Evolutionary conservation across 768 basidiomycete species (phyloP).

Genomic region (Lyophyllum atratum): DNA sequence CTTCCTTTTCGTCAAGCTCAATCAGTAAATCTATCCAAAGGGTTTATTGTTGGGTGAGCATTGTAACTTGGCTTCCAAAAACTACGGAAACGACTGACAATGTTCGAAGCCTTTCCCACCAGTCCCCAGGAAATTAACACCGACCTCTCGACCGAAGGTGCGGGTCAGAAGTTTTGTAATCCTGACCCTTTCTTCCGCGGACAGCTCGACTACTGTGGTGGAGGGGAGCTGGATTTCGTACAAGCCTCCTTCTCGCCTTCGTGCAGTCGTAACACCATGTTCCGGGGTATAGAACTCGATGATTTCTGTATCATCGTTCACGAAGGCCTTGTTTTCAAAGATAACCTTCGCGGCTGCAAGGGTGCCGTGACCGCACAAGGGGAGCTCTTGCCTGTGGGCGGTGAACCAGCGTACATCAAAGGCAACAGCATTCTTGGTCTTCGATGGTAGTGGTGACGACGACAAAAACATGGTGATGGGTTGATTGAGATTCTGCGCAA

Average conservation of each 20-base stretch:
- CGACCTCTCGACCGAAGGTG: conserved; percentile 40
- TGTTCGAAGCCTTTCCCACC: conserved; percentile 35
- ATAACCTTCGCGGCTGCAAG: conserved; percentile 45
- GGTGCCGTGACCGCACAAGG: conserved; percentile 47
- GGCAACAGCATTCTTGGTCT: conserved; percentile 19
- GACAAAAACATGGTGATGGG: conserved; percentile 26
- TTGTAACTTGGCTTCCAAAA: background rate
- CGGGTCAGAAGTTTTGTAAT: conserved; percentile 31
- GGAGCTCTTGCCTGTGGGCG: conserved; percentile 28
- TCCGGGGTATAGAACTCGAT: conserved; percentile 34
- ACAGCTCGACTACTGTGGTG: conserved; percentile 22
- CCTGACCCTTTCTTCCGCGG: conserved; percentile 29
- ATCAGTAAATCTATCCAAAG: conserved; percentile 37
- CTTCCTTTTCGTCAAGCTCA: conserved; percentile 37
- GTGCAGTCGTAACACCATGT: conserved; percentile 28
- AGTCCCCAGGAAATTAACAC: conserved; percentile 34
- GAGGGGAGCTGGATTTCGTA: conserved; percentile 42
- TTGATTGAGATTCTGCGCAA: conserved; percentile 46
- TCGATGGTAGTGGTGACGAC: conserved; percentile 2
- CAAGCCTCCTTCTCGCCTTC: conserved; percentile 29
- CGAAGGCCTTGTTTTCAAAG: conserved; percentile 31
- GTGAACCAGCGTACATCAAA: conserved; percentile 42
- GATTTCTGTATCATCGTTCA: conserved; percentile 25
- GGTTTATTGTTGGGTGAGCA: background rate
- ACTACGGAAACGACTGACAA: too few relatives aligned